Percentiles rank a stretch among this genome's conserved stretches.
phyloP scores from a whole-genome alignment of 805 yeast species.

The Barnettozyma sp. region DNA sequence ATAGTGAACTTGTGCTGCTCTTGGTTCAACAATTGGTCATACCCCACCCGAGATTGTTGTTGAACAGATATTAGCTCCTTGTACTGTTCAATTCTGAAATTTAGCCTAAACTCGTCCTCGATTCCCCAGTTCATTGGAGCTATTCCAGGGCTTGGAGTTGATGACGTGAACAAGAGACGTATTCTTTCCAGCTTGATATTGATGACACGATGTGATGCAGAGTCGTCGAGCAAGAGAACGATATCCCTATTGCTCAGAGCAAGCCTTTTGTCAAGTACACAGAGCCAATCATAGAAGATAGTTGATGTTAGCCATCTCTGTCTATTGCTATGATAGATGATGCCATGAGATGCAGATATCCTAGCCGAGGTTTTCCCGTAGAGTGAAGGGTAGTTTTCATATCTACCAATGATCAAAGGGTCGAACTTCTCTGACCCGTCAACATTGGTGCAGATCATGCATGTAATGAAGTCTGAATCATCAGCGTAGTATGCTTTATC shows the following conservation, averaged over 20 bases:
- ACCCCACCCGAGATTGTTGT: conserved; percentile 13
- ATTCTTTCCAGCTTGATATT: conserved; percentile 43
- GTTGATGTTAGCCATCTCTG: conserved; percentile 60
- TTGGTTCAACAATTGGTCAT: conserved; percentile 23
- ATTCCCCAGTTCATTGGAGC: conserved; percentile 62
- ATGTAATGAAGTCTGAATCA: conserved; percentile 38
- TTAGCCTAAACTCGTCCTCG: conserved; percentile 51
- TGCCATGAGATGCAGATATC: conserved; percentile 43
- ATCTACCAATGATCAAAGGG: conserved; percentile 55
- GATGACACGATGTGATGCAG: conserved; percentile 53
- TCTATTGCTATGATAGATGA: conserved; percentile 51
- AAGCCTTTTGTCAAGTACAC: conserved; percentile 52
- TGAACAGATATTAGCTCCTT: conserved; percentile 28
- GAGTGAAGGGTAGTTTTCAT: conserved; percentile 40
- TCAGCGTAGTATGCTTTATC: conserved; percentile 47
- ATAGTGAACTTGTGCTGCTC: conserved; percentile 43
- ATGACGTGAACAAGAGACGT: conserved; percentile 32
- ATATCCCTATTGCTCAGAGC: conserved; percentile 43
- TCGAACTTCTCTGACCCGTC: conserved; percentile 58
- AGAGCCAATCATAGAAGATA: conserved; percentile 54
- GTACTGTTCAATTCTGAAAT: conserved; percentile 54
- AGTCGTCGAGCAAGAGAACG: conserved; percentile 51
- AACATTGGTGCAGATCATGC: conserved; percentile 55
- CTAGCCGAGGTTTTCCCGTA: conserved; percentile 35
- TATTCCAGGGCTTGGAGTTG: conserved; percentile 32